Base-by-base conservation (phyloP, 306 rosid genomes). In the Mimosa bimucronata region DNA sequence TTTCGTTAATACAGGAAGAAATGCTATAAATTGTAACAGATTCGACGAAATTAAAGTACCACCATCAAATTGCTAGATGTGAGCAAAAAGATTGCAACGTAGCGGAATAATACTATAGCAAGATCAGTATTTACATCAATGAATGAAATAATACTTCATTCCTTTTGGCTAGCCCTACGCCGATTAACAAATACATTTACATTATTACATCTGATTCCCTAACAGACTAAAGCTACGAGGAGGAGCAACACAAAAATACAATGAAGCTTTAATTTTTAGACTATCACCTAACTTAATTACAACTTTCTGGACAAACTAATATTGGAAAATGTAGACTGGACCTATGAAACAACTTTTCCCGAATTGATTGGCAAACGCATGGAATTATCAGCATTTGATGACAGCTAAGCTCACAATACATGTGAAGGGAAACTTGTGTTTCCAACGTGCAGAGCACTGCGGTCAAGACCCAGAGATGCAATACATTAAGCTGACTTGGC, bases 71-170 rank as follows among this genome's bases (percentile, higher is more conserved):
- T 21, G 12, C 21, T 53, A 0, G 14, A 52, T 71, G 34, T 34
- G 41, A 7, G 31, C 28, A 61, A 15, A 26, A 45, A 71, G 9
- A 16, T 2, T 45, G 16, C 11, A 44, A 25, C 18, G 21, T 15
- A 5, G 21, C 9, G 0, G 40, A 4, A 42, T 9, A 46, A 45
- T 2, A 38, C 38, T 48, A 40, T 31, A 41, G n/a, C 16, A 75
- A 69, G 52, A 74, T 57, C 79, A 42, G 55, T 86, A 86, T 83
- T 73, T 86, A 86, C 89, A 86, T 68, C 25, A 80, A 83, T 80
- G 85, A 86, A 86, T 86, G 81, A 42, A 80, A 61, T 9, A 71
- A 46, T 71, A 21, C 28, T 57, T 68, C 73, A 73, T 31, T 34
- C 71, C 67, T 53, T 69, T 38, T 40, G 78, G 48, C 76, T 64